phyloP scores from a whole-genome alignment of 192 early-diverging fungal genomes.

The Gamsiella multidivaricata region DNA sequence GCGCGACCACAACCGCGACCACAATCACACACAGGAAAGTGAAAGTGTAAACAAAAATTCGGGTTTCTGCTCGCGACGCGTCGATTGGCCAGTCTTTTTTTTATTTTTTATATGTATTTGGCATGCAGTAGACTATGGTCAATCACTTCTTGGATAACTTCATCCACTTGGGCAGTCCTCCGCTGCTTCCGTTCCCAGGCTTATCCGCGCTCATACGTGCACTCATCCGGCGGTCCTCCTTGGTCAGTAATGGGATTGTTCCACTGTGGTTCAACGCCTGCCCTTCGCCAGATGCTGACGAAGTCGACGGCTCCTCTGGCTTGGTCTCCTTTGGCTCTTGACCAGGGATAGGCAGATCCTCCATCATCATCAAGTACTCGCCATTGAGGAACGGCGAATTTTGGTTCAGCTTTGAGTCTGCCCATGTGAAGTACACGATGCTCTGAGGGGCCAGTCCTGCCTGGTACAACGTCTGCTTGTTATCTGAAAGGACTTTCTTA shows the following conservation, averaged over 20 bases:
- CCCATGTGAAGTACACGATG: slow-evolving; percentile 63
- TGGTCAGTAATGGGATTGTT: slow-evolving; percentile 25
- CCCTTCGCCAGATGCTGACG: not conserved
- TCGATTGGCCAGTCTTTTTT: not conserved
- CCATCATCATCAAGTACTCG: slow-evolving; percentile 30
- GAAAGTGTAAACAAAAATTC: not conserved
- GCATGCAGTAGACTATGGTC: no score
- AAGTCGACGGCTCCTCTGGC: not conserved
- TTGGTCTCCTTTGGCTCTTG: not conserved
- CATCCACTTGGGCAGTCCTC: slow-evolving; percentile 50
- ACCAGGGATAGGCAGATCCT: slow-evolving; percentile 42
- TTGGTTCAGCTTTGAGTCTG: slow-evolving; percentile 40
- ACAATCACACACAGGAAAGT: no score
- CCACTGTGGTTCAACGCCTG: slow-evolving; percentile 6
- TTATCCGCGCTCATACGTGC: slow-evolving; percentile 47
- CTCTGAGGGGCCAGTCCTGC: slow-evolving; percentile 66
- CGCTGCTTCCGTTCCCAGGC: slow-evolving; percentile 24
- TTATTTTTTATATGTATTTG: no score
- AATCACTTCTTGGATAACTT: slow-evolving; percentile 47
- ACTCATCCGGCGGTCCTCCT: slow-evolving; percentile 38
- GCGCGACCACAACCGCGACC: no score
- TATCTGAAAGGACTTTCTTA: slow-evolving; percentile 60
- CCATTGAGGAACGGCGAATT: slow-evolving; percentile 43
- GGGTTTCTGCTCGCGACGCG: not conserved
- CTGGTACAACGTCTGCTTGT: slow-evolving; percentile 57